phyloP scores from a whole-genome alignment of 257 asterid species.

The Ballota nigra region DNA sequence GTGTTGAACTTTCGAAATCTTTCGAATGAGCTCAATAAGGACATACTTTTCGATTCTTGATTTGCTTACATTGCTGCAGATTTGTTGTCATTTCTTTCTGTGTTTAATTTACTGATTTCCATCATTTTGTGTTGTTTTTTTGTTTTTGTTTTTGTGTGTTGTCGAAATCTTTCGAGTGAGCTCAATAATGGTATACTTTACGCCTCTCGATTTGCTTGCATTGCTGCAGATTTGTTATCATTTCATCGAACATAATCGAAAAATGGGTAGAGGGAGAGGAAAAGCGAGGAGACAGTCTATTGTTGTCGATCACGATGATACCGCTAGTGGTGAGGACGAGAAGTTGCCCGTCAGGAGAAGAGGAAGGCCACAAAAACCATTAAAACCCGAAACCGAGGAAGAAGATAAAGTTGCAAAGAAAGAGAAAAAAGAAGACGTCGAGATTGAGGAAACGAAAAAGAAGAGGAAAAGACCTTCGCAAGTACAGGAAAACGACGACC shows the following conservation, averaged over 20 bases:
- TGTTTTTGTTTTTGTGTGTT: neutral
- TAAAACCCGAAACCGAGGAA: conserved; percentile 51
- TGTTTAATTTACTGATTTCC: neutral
- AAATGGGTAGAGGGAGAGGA: conserved; percentile 78
- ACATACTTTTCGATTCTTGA: neutral
- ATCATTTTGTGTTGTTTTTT: neutral
- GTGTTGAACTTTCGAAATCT: neutral
- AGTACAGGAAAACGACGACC: conserved; percentile 45
- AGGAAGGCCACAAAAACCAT: conserved; percentile 71
- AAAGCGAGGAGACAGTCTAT: conserved; percentile 59
- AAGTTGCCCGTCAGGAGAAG: conserved; percentile 60
- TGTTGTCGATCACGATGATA: conserved; percentile 44
- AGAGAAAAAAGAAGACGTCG: conserved; percentile 46
- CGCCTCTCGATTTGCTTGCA: conserved; percentile 3
- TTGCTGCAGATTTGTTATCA: conserved; percentile 36
- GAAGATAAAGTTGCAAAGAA: conserved; percentile 42
- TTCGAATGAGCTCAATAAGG: conserved; percentile 2
- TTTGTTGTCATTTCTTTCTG: conserved; percentile 9
- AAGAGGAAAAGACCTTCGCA: conserved; percentile 64
- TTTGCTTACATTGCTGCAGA: conserved; percentile 35
- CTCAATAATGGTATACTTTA: neutral
- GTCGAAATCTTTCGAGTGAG: neutral
- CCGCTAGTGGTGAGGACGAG: conserved; percentile 74
- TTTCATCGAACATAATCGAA: conserved; percentile 19
- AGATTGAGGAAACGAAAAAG: conserved; percentile 37